Evolutionary conservation across 2,329 filamentous ascomycete genomes (phyloP).

Genomic region (Triangularia verruculosa): DNA sequence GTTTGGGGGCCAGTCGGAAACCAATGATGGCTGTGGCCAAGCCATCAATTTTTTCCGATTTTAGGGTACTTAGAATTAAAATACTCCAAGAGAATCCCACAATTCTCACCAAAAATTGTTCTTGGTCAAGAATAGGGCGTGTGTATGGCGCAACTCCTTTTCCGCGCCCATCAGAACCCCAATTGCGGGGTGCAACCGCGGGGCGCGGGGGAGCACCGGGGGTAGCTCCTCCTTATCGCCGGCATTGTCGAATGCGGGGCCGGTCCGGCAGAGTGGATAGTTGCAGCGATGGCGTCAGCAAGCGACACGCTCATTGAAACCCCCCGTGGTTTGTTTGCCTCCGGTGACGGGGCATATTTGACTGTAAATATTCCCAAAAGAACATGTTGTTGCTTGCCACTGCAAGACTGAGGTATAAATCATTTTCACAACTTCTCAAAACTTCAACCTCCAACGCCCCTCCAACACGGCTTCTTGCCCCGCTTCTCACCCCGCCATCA

Average conservation of each 20-base stretch:
- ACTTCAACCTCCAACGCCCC: constrained; percentile 7
- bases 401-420: constrained; percentile 3
- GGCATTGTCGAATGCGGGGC: constrained; percentile 16
- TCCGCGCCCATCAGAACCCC: neutral
- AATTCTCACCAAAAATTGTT: neutral
- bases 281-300: constrained; percentile 19
- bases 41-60: too few species aligned
- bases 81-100: neutral
- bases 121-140: neutral
- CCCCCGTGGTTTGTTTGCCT: constrained; percentile 1
- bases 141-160: neutral
- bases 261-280: constrained; percentile 21
- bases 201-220: constrained; percentile 13
- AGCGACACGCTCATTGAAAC: neutral
- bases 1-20: too few species aligned
- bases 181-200: neutral
- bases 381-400: neutral
- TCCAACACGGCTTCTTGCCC: neutral
- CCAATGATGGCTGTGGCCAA: too few species aligned
- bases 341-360: constrained; percentile 7
- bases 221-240: constrained; percentile 20
- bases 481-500: constrained; percentile 3
- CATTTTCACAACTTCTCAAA: constrained; percentile 1
- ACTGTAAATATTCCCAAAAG: neutral
- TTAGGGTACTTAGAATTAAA: neutral